Percentiles rank a stretch among this genome's conserved stretches.
Evolutionary conservation across 345 rosid genomes (phyloP).

Genomic region (Boechera divaricarpa): DNA sequence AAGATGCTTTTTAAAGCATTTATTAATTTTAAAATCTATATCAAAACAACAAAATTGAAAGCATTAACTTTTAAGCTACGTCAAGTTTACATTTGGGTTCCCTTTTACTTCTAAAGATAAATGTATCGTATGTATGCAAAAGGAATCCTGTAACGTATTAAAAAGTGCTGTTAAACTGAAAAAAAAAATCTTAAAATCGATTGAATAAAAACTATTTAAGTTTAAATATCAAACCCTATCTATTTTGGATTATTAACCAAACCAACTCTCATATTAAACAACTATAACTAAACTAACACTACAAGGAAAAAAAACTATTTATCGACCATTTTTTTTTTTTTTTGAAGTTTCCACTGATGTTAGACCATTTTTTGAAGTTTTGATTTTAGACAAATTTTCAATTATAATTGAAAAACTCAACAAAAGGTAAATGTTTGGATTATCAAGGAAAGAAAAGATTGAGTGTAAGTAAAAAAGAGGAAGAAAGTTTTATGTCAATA

Average conservation of each 20-base stretch:
- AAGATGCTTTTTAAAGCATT: conserved; percentile 38
- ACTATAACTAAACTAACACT: not conserved
- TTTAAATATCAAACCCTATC: not conserved
- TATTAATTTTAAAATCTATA: conserved; percentile 22
- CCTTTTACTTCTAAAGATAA: conserved; percentile 29
- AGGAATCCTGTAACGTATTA: conserved; percentile 31
- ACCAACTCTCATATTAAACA: not conserved
- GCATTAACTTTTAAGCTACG: conserved; percentile 44
- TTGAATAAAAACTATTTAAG: not conserved
- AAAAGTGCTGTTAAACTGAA: not conserved
- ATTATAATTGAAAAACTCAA: not conserved
- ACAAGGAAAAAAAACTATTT: no score
- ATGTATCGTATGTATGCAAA: conserved; percentile 42
- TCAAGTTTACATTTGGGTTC: conserved; percentile 33
- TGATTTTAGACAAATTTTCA: no score
- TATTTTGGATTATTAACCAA: not conserved
- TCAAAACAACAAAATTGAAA: conserved; percentile 39
- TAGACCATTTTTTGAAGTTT: no score
- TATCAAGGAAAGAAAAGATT: conserved; percentile 2
- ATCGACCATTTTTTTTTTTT: no score
- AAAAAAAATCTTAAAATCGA: conserved; percentile 7
- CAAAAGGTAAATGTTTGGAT: not conserved
- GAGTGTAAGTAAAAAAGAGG: conserved; percentile 1
- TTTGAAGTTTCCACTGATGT: no score
- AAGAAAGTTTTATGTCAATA: not conserved